Evolutionary conservation across 805 yeast species (phyloP).

Genomic region (Kazachstania kunashirensis): DNA sequence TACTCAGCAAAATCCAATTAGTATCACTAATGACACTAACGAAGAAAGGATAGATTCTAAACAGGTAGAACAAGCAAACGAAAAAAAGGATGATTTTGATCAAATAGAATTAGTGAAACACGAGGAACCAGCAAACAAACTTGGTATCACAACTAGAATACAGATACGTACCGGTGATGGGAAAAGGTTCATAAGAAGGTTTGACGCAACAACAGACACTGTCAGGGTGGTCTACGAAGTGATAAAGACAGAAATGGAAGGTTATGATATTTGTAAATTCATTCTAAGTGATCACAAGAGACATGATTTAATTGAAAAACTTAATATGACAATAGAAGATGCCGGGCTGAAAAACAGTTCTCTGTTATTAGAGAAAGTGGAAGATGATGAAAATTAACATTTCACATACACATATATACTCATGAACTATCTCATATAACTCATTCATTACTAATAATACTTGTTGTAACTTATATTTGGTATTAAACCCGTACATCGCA

Average conservation of each 20-base stretch:
- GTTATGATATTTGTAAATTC: constrained; percentile 36
- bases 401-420: too few relatives aligned
- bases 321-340: constrained; percentile 52
- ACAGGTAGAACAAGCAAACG: constrained; percentile 11
- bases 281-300: constrained; percentile 47
- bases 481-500: too few relatives aligned
- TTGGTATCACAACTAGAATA: constrained; percentile 56
- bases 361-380: constrained; percentile 46
- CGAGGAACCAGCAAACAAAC: constrained; percentile 52
- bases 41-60: constrained; percentile 4
- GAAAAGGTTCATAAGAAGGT: constrained; percentile 65
- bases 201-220: constrained; percentile 42
- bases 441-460: too few relatives aligned
- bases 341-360: constrained; percentile 81
- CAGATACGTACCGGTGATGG: constrained; percentile 89
- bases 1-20: constrained; percentile 21
- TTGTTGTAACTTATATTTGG: too few relatives aligned
- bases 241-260: constrained; percentile 50
- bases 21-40: constrained; percentile 8
- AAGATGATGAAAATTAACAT: constrained; percentile 1
- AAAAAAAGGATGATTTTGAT: constrained; percentile 38
- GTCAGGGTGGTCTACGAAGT: constrained; percentile 54
- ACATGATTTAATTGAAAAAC: constrained; percentile 42
- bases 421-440: too few relatives aligned
- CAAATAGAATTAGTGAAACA: constrained; percentile 42